These are phyloP conservation scores for Fusarium nematophilum DNA, from an alignment of 2,329 filamentous ascomycete genomes.

Conservation along the genomic window DNA sequence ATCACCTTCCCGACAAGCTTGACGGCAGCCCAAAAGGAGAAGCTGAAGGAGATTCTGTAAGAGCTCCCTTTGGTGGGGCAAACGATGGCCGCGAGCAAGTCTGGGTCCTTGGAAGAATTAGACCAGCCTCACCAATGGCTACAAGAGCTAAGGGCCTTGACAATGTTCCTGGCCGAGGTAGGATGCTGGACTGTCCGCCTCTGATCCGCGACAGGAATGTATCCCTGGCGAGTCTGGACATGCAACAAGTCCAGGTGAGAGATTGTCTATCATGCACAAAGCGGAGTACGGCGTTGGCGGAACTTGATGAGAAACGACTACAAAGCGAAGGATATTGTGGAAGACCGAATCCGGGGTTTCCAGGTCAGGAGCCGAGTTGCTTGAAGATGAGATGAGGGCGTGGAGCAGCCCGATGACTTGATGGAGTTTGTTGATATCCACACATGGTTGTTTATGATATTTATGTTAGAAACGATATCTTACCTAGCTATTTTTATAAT, in stretches of 20 bases:
- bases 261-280: constrained; percentile 23
- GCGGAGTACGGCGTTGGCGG: constrained; percentile 41
- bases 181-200: background rate
- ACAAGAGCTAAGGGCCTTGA: background rate
- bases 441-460: constrained; percentile 30
- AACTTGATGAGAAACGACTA: constrained; percentile 42
- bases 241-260: constrained; percentile 1
- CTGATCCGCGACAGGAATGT: too few species aligned
- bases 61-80: background rate
- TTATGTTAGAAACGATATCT: constrained; percentile 24
- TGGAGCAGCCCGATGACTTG: constrained; percentile 19
- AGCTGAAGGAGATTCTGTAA: constrained; percentile 82
- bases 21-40: constrained; percentile 81
- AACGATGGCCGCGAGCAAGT: background rate
- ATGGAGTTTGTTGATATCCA: constrained; percentile 36
- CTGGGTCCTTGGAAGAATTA: background rate
- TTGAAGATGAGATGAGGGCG: constrained; percentile 8
- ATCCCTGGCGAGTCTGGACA: constrained; percentile 1
- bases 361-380: background rate
- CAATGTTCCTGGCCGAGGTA: background rate
- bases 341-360: constrained; percentile 6
- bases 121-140: background rate
- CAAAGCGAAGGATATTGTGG: constrained; percentile 8
- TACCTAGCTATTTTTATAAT: constrained; percentile 32
- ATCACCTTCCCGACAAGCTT: constrained; percentile 90